Evolutionary conservation across 1,284 basidiomycete species (phyloP).

Genomic region (Veloboletus limbatus): DNA sequence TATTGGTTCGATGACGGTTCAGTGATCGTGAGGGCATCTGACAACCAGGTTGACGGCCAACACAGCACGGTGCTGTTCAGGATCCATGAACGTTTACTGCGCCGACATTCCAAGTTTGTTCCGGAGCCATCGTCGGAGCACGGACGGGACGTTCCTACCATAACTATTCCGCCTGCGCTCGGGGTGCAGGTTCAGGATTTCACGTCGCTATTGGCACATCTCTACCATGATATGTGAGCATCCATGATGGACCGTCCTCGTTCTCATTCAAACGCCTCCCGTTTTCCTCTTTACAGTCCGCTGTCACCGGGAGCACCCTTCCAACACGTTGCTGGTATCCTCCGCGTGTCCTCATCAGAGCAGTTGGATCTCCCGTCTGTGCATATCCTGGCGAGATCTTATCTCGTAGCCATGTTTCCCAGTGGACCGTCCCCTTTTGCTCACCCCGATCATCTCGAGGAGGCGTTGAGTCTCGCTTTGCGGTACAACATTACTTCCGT

Average conservation of each 20-base stretch:
- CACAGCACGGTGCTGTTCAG: constrained; percentile 45
- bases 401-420: constrained; percentile 46
- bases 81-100: constrained; percentile 51
- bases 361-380: constrained; percentile 56
- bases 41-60: too few relatives aligned
- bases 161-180: constrained; percentile 35
- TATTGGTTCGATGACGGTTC: constrained; percentile 68
- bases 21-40: constrained; percentile 47
- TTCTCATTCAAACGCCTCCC: background rate
- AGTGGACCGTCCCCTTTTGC: constrained; percentile 38
- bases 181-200: constrained; percentile 46
- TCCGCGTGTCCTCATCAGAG: constrained; percentile 52
- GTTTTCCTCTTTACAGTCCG: constrained; percentile 40
- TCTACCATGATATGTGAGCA: constrained; percentile 65
- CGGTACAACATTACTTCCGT: constrained; percentile 45
- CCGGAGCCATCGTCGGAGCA: constrained; percentile 6
- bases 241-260: background rate
- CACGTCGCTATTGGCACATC: constrained; percentile 51
- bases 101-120: constrained; percentile 43
- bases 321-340: constrained; percentile 44
- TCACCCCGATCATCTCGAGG: constrained; percentile 42
- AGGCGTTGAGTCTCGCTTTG: constrained; percentile 49
- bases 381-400: constrained; percentile 41
- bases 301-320: constrained; percentile 43
- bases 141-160: constrained; percentile 19